phyloP scores from a whole-genome alignment of 441 rosid species.

The Metrosideros polymorpha region DNA sequence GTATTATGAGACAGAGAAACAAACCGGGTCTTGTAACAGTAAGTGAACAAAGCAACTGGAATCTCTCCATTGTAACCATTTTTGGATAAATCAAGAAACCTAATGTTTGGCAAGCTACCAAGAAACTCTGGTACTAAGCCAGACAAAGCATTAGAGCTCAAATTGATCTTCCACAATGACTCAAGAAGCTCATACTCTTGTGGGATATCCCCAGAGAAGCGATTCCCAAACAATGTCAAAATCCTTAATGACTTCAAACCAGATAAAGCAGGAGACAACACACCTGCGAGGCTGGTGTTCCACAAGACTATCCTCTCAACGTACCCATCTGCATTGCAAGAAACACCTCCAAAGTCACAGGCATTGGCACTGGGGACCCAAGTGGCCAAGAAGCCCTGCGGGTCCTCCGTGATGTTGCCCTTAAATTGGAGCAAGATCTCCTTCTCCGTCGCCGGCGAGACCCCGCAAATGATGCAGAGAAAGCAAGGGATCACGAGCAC shows the following conservation, averaged over 20 bases:
- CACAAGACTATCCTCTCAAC: constrained; percentile 84
- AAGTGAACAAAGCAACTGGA: constrained; percentile 54
- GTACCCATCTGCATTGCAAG: constrained; percentile 59
- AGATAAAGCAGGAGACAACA: constrained; percentile 55
- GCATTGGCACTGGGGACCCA: constrained; percentile 56
- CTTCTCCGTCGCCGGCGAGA: constrained; percentile 48
- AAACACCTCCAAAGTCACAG: constrained; percentile 67
- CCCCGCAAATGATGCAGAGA: constrained; percentile 7
- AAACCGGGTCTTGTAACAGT: constrained; percentile 66
- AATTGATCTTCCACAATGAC: constrained; percentile 84
- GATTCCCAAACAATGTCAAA: constrained; percentile 81
- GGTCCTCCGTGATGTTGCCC: constrained; percentile 59
- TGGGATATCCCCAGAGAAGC: constrained; percentile 73
- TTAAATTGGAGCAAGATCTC: constrained; percentile 83
- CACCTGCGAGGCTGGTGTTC: constrained; percentile 74
- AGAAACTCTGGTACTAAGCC: constrained; percentile 85
- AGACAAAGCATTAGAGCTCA: constrained; percentile 80
- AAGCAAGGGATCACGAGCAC: constrained; percentile 24
- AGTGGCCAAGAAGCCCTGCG: constrained; percentile 49
- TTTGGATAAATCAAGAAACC: constrained; percentile 87
- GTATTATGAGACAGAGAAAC: constrained; percentile 65
- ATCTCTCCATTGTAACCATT: constrained; percentile 59
- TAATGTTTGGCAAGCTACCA: constrained; percentile 63
- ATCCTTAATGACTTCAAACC: constrained; percentile 64
- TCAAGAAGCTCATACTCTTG: constrained; percentile 47